A percentile compares a stretch with the other conserved stretches of the same genome.
phyloP scores from a whole-genome alignment of 805 yeast genomes.

The Candida maesae region DNA sequence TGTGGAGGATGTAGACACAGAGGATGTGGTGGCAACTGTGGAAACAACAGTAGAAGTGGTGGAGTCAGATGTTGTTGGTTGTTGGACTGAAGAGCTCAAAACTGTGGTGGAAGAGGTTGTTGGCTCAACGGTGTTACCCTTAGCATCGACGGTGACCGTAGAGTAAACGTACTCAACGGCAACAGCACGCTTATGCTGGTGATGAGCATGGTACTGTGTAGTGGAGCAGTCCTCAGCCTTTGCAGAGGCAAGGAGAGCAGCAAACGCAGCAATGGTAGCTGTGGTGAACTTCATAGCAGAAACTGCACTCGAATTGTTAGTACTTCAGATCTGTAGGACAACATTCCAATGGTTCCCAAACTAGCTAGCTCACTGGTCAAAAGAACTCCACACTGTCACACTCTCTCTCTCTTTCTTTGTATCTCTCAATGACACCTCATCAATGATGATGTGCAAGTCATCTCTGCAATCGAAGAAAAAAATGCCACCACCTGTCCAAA shows the following conservation, averaged over 20 bases:
- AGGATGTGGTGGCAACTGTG: conserved; percentile 14
- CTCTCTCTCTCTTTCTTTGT: too few relatives aligned
- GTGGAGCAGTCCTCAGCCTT: conserved; percentile 18
- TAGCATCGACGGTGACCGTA: conserved; percentile 48
- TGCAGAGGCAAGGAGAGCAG: conserved; percentile 9
- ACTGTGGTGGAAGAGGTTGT: conserved; percentile 21
- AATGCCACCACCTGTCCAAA: too few relatives aligned
- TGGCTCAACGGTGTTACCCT: conserved; percentile 40
- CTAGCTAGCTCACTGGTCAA: neutral
- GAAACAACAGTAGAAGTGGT: conserved; percentile 22
- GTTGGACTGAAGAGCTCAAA: conserved; percentile 21
- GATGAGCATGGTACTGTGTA: conserved; percentile 35
- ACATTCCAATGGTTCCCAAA: neutral
- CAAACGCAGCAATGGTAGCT: conserved; percentile 13
- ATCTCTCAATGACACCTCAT: too few relatives aligned
- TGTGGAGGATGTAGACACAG: conserved; percentile 18
- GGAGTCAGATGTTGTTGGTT: conserved; percentile 23
- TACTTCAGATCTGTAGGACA: neutral
- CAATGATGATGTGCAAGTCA: too few relatives aligned
- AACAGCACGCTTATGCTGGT: conserved; percentile 47
- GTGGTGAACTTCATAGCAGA: conserved; percentile 15
- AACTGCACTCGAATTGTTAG: neutral
- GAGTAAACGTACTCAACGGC: conserved; percentile 51
- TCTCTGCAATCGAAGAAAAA: too few relatives aligned
- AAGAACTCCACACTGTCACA: neutral